Evolutionary conservation across 1,284 basidiomycete species (phyloP).

Genomic region (Termitomyces sp.): DNA sequence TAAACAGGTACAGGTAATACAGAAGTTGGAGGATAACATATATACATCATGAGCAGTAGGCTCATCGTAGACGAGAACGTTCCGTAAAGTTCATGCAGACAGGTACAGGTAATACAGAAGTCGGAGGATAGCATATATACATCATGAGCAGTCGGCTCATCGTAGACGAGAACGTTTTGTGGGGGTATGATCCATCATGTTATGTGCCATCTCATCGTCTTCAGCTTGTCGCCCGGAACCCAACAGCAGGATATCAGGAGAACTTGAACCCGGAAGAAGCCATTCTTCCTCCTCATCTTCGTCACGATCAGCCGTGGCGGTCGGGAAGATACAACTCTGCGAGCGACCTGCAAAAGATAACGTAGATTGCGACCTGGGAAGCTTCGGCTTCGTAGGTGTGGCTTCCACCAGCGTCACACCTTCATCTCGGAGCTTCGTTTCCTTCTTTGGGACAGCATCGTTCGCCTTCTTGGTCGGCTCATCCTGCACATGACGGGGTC

Average conservation of each 20-base stretch:
- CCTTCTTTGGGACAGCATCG: slow-evolving; percentile 15
- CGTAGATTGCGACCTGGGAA: slow-evolving; percentile 11
- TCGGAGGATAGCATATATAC: neutral
- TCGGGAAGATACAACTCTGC: slow-evolving; percentile 5
- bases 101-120: neutral
- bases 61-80: neutral
- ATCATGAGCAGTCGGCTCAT: neutral
- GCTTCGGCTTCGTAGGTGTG: slow-evolving; percentile 47
- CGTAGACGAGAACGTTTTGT: slow-evolving; percentile 11
- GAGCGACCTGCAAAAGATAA: slow-evolving; percentile 2
- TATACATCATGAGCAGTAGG: neutral
- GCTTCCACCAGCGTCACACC: slow-evolving; percentile 54
- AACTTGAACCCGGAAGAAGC: slow-evolving; percentile 30
- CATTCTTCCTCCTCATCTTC: slow-evolving; percentile 34
- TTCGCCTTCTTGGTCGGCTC: slow-evolving; percentile 15
- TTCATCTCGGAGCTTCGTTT: slow-evolving; percentile 20
- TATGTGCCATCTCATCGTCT: slow-evolving; percentile 4
- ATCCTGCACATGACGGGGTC: slow-evolving; percentile 17
- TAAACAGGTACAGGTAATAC: neutral
- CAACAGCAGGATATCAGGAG: slow-evolving; percentile 34
- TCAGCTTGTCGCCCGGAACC: slow-evolving; percentile 5
- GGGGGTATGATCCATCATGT: slow-evolving; percentile 8
- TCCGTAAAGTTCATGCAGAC: neutral
- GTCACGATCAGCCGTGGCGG: slow-evolving; percentile 17
- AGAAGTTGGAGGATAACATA: neutral